Evolutionary conservation across 257 asterid species (phyloP), one percentile per base, ranked within the genome.

Genomic region (Nicotiana otophora): DNA sequence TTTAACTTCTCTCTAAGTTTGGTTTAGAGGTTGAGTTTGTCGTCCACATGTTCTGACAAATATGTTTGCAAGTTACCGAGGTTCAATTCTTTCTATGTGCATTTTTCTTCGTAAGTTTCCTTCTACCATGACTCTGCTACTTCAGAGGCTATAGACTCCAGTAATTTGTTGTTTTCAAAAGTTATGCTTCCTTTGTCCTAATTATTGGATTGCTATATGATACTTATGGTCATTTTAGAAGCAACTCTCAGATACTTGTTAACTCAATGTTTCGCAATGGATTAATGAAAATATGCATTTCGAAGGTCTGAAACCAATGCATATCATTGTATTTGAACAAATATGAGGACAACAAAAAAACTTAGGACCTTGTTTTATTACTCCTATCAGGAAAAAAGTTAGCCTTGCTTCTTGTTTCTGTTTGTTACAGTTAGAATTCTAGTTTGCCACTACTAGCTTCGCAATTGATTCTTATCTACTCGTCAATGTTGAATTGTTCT

Each of bases 401-500:
- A 58, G 4, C 28, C 62, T 74, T 74, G 36, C 80, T 51, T 67
- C 75, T 33, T 67, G 23, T 7, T 67, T 67, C 51, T 33, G 11
- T 67, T 66, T 15, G 14, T 16, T 26, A 36, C 28, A 51, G 63
- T 74, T 48, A 48, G 26, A 15, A 48, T 74, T 74, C 62, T 28
- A 26, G 80, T 75, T 75, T 75, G 16, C 64, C 39, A 51, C 80
- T 28, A 53, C 7, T 62, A 10, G 48, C 60, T 3, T 80, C 10
- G 30, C 39, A 7, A 42, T 33, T n/a, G 72, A 42, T 7, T 70
- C 63, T 84, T 89, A 85, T 88, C 68, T 80, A 84, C 64, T 74
- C 10, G 58, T 83, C 82, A 80, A 85, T 77, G 82, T 77, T 86
- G 81, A 72, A 81, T 85, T 62, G 57, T 48, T 81, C 81, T 81